Base-by-base conservation (phyloP, 164 flowering plant species). In the Kalanchoe fedtschenkoi region DNA sequence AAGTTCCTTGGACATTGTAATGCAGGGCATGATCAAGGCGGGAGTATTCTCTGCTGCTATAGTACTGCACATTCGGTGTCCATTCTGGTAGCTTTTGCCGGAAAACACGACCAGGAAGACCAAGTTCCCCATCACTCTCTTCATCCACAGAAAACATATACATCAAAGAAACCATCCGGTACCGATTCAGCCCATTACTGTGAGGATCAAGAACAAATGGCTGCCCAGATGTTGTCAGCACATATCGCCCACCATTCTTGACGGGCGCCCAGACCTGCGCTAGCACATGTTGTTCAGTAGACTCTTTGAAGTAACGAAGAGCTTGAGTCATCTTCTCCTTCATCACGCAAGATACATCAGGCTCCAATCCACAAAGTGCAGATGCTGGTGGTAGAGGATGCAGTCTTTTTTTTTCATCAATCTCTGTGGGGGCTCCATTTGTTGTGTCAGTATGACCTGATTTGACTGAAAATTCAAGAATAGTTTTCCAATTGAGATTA, bases 211-310 rank as follows among this genome's bases (percentile, higher is more conserved):
- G 81, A 71, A 90, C 85, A 78, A 95, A 95, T 51, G 99, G 99
- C 60, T 95, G 99, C 65, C 88, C 99, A 15, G 86, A 87, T 68
- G 99, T 95, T 39, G 97, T 90, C 64, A 95, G 92, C 8, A 87
- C 82, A 70, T 67, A 78, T 3, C 76, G 77, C 58, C 76, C 80
- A 21, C 86, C 87, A 62, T 62, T 80, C 63, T 80, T 90, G 1
- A 90, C 81, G 26, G 99, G 99, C 21, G 88, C 99, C 99, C 99
- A 95, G 66, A 95, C 85, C 75, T 95, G 99, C 63, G 90, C 97
- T 21, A 95, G 73, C 67, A 87, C 79, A 66, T 82, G 90, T 61
- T 90, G 92, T 46, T 83, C 96, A 5, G 84, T 83, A 8, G 85
- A 78, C 26, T 87, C 92, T 66, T 83, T 90, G 62, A 88, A 81